Conservation (phyloP, 768 basidiomycete species). For the Boletus pseudo-olivaceus region DNA sequence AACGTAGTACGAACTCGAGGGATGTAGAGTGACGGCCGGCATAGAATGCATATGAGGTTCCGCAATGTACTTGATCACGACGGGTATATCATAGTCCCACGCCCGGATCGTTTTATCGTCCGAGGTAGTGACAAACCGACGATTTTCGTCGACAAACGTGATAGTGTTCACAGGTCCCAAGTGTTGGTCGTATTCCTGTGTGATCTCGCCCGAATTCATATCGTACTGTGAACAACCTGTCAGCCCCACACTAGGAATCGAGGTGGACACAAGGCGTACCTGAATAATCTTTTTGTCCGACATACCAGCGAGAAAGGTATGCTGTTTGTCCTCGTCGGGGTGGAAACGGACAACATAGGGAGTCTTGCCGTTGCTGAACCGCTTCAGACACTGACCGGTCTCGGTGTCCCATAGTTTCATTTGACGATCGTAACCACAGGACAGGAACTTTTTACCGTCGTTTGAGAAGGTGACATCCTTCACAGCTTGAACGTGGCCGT, state of each 20-base stretch:
- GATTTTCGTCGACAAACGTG: slow-evolving; percentile 97
- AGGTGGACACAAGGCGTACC: slow-evolving; percentile 42
- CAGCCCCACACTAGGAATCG: background rate
- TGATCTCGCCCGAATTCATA: slow-evolving; percentile 91
- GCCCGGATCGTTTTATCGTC: slow-evolving; percentile 99
- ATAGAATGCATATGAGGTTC: slow-evolving; percentile 99
- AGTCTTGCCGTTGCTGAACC: slow-evolving; percentile 97
- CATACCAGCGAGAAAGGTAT: slow-evolving; percentile 98
- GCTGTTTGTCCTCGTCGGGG: slow-evolving; percentile 93
- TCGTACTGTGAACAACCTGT: slow-evolving; percentile 65
- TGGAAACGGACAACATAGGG: slow-evolving; percentile 95
- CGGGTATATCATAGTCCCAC: slow-evolving; percentile 99
- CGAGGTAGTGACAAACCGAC: slow-evolving; percentile 95
- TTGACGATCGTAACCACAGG: slow-evolving; percentile 92
- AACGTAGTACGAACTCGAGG: slow-evolving; percentile 67
- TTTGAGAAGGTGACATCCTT: slow-evolving; percentile 97
- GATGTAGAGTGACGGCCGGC: slow-evolving; percentile 96
- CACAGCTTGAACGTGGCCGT: slow-evolving; percentile 94
- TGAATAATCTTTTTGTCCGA: slow-evolving; percentile 99
- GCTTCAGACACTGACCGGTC: slow-evolving; percentile 94
- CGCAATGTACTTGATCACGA: slow-evolving; percentile 99
- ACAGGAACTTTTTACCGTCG: slow-evolving; percentile 84
- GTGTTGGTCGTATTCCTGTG: slow-evolving; percentile 98
- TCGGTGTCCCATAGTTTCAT: slow-evolving; percentile 99
- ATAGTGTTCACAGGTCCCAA: slow-evolving; percentile 98